Conservation (phyloP, 1,139 yeast species). For the Pichia sp. region DNA sequence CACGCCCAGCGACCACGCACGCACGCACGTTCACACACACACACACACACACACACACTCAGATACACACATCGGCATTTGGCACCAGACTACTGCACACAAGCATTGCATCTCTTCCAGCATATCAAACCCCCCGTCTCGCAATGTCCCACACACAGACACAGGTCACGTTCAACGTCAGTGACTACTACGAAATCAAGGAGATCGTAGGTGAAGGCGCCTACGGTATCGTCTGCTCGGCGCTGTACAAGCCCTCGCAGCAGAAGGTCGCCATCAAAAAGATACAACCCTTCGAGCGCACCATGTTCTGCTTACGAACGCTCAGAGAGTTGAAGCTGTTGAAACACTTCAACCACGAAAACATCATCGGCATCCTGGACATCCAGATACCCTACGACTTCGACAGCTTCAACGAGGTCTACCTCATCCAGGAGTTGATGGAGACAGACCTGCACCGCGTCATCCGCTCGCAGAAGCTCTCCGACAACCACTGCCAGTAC, state of each 20-base stretch:
- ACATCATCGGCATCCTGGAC: conserved; percentile 84
- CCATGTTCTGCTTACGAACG: conserved; percentile 88
- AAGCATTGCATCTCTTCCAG: too few species aligned
- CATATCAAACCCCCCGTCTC: not conserved
- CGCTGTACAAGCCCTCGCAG: conserved; percentile 80
- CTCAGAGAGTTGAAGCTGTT: conserved; percentile 83
- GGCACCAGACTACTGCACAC: too few species aligned
- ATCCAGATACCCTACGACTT: conserved; percentile 80
- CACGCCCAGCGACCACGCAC: too few species aligned
- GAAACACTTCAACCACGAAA: conserved; percentile 86
- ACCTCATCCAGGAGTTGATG: conserved; percentile 68
- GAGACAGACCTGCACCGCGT: conserved; percentile 63
- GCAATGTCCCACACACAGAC: conserved; percentile 21
- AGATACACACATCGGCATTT: too few species aligned
- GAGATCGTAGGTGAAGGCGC: conserved; percentile 97
- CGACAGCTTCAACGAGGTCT: conserved; percentile 66
- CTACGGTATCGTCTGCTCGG: conserved; percentile 93
- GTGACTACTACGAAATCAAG: conserved; percentile 78
- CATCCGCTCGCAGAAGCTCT: conserved; percentile 47
- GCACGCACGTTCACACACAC: too few species aligned
- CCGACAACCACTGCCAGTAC: conserved; percentile 66
- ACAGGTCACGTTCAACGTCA: conserved; percentile 65
- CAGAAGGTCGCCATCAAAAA: conserved; percentile 93
- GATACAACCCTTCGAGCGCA: conserved; percentile 88
- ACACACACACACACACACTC: too few species aligned